Conservation (phyloP, 306 rosid species). For the Citrullus amarus region DNA sequence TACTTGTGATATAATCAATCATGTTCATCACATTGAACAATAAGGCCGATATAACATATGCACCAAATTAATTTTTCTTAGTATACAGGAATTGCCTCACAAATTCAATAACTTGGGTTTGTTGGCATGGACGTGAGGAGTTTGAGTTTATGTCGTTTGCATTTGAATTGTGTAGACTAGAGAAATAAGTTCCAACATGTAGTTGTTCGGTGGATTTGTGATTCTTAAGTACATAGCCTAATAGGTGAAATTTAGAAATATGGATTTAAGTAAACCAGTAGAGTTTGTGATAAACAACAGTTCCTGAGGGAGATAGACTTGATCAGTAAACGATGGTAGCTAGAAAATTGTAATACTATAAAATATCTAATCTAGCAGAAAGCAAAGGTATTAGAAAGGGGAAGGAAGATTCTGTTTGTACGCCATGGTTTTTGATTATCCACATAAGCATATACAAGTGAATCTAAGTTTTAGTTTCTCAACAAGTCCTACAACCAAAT, state of each 20-base stretch:
- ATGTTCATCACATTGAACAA: background rate
- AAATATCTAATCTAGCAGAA: background rate
- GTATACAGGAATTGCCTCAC: background rate
- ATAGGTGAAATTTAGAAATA: background rate
- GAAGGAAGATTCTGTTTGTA: background rate
- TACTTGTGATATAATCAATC: background rate
- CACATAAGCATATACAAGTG: background rate
- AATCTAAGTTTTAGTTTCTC: background rate
- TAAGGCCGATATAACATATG: background rate
- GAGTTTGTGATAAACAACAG: background rate
- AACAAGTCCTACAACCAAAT: background rate
- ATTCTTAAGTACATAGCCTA: background rate
- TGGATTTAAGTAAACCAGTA: background rate
- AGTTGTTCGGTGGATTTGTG: background rate
- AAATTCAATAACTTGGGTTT: background rate
- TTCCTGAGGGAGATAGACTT: background rate
- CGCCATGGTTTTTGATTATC: background rate
- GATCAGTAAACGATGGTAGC: background rate
- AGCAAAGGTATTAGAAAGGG: background rate
- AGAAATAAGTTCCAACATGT: background rate
- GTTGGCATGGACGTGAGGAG: background rate
- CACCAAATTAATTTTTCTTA: background rate
- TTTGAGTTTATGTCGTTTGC: background rate
- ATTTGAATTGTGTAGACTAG: background rate
- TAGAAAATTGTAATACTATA: background rate